phyloP scores from a whole-genome alignment of 2,329 filamentous ascomycete species.

The Chrysoporthe puriensis region DNA sequence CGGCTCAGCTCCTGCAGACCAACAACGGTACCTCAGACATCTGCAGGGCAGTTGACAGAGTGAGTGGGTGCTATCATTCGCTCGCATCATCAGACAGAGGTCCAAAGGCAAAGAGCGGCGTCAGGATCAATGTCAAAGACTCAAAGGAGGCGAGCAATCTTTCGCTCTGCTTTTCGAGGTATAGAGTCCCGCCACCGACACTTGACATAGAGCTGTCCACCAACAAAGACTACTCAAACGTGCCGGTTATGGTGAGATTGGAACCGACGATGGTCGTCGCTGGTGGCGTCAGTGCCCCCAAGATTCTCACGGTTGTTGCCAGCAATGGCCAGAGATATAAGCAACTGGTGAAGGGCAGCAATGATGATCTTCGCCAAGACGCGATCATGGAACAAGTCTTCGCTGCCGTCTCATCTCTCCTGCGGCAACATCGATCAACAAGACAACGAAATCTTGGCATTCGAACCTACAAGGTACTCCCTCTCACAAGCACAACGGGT shows the following conservation, averaged over 20 bases:
- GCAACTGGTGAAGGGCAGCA: conserved; percentile 92
- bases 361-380: conserved; percentile 95
- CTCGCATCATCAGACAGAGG: conserved; percentile 51
- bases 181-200: conserved; percentile 83
- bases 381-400: conserved; percentile 99
- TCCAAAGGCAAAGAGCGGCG: conserved; percentile 57
- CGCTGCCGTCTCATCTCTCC: conserved; percentile 86
- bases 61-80: conserved; percentile 67
- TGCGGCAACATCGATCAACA: conserved; percentile 84
- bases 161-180: conserved; percentile 63
- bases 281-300: conserved; percentile 87
- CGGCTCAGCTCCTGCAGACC: conserved; percentile 58
- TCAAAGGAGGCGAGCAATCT: conserved; percentile 66
- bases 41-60: conserved; percentile 74
- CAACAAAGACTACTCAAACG: conserved; percentile 73
- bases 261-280: conserved; percentile 81
- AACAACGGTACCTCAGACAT: conserved; percentile 55
- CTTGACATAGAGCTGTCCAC: conserved; percentile 78
- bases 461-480: conserved; percentile 95
- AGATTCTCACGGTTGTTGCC: conserved; percentile 82
- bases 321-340: conserved; percentile 81
- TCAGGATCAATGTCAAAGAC: conserved; percentile 63
- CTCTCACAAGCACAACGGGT: conserved; percentile 80
- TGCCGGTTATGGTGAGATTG: conserved; percentile 76
- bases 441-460: conserved; percentile 88